Evolutionary conservation across 1,284 basidiomycete genomes (phyloP).

Genomic region (Filobasidium uniguttulatum): DNA sequence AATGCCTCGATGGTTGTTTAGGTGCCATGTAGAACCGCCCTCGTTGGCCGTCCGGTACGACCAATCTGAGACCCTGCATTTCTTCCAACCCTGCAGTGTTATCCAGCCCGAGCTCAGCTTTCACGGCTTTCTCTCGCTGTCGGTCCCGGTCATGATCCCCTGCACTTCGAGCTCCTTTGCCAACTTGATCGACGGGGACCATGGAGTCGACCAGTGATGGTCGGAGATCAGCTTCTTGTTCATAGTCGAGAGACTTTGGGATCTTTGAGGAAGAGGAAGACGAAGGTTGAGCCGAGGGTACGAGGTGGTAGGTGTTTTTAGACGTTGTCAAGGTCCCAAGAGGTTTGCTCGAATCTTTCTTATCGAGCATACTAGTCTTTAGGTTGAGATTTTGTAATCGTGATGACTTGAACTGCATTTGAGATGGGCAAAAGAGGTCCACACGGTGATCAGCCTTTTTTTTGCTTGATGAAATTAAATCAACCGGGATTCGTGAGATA

Average conservation of each 20-base stretch:
- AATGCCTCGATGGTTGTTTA: conserved; percentile 22
- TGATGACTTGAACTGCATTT: conserved; percentile 27
- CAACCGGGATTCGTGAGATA: neutral
- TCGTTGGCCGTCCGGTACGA: conserved; percentile 24
- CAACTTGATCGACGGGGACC: conserved; percentile 11
- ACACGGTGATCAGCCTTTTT: neutral
- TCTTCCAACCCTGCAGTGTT: conserved; percentile 26
- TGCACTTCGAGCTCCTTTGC: conserved; percentile 12
- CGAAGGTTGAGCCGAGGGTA: conserved; percentile 15
- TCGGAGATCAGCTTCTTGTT: conserved; percentile 21
- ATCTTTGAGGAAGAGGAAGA: conserved; percentile 15
- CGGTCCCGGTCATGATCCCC: conserved; percentile 5
- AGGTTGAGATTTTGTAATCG: conserved; percentile 16
- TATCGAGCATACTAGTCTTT: conserved; percentile 13
- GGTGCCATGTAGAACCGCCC: conserved; percentile 28
- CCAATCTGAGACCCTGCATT: conserved; percentile 26
- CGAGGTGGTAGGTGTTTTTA: conserved; percentile 21
- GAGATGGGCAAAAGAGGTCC: neutral
- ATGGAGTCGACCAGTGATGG: conserved; percentile 20
- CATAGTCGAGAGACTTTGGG: conserved; percentile 15
- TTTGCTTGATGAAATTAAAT: neutral
- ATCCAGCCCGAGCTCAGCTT: conserved; percentile 11
- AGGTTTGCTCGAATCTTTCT: conserved; percentile 2
- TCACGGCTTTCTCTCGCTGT: conserved; percentile 7
- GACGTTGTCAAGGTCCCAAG: conserved; percentile 22